A percentile compares a stretch with the other conserved stretches of the same genome.
Evolutionary conservation across 768 basidiomycete species (phyloP).

Genomic region (Tricholoma saponaceum): DNA sequence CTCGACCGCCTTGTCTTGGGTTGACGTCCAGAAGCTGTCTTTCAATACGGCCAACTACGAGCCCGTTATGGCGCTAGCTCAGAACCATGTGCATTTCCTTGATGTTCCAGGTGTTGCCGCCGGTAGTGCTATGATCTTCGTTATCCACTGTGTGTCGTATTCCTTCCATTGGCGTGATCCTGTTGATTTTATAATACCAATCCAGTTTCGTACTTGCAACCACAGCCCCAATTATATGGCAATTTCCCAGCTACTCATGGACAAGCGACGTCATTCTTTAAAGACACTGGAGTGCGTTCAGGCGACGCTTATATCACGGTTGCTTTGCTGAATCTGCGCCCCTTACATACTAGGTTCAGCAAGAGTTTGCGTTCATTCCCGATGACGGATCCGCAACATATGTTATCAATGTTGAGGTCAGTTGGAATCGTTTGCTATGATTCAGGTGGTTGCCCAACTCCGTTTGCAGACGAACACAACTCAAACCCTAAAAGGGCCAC

Average conservation of each 20-base stretch:
- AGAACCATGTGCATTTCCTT: slow-evolving; percentile 86
- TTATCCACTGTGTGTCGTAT: slow-evolving; percentile 72
- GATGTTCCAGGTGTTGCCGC: slow-evolving; percentile 63
- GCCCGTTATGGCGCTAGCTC: slow-evolving; percentile 76
- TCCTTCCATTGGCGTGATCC: background rate
- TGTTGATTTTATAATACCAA: background rate
- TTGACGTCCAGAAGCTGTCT: slow-evolving; percentile 49
- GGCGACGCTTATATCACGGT: slow-evolving; percentile 14
- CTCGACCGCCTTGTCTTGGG: slow-evolving; percentile 58
- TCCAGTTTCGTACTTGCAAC: slow-evolving; percentile 80
- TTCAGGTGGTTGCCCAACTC: background rate
- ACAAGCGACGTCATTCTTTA: slow-evolving; percentile 68
- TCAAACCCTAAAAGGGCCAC: slow-evolving; percentile 53
- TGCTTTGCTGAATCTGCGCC: background rate
- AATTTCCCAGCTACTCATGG: slow-evolving; percentile 69
- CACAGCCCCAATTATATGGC: slow-evolving; percentile 59
- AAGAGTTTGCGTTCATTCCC: slow-evolving; percentile 75
- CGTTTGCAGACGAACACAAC: slow-evolving; percentile 57
- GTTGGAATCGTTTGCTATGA: background rate
- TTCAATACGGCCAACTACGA: slow-evolving; percentile 54
- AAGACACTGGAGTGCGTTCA: slow-evolving; percentile 42
- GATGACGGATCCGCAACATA: slow-evolving; percentile 68
- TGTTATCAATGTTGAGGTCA: slow-evolving; percentile 64
- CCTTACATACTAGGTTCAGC: slow-evolving; percentile 44
- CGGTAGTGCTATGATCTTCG: slow-evolving; percentile 75